phyloP scores from a whole-genome alignment of 305 asterid species.

The Petunia hybrid region DNA sequence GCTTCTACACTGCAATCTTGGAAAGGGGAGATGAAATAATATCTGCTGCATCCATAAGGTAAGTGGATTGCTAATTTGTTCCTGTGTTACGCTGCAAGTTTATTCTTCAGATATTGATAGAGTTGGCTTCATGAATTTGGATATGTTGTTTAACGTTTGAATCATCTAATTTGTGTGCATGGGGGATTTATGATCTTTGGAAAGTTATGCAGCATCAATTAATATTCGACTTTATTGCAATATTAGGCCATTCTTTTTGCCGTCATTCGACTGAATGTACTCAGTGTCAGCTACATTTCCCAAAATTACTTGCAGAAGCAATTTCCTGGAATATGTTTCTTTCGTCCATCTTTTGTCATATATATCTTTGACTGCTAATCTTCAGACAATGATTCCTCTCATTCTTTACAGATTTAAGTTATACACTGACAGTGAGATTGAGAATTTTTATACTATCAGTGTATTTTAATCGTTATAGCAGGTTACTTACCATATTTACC shows the following conservation, averaged over 20 bases:
- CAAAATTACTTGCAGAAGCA: not conserved
- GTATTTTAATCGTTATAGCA: too few relatives aligned
- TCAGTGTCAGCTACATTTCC: constrained; percentile 26
- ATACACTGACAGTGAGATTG: too few relatives aligned
- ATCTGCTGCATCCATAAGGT: constrained; percentile 95
- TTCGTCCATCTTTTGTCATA: not conserved
- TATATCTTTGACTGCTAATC: not conserved
- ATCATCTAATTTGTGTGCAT: not conserved
- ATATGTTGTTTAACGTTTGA: constrained; percentile 12
- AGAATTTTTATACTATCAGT: too few relatives aligned
- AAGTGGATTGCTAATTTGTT: constrained; percentile 21
- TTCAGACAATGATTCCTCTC: not conserved
- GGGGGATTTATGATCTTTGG: constrained; percentile 21
- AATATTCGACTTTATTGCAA: constrained; percentile 1
- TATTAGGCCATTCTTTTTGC: constrained; percentile 22
- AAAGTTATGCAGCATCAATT: not conserved
- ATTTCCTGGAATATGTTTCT: not conserved
- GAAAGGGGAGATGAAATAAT: constrained; percentile 94
- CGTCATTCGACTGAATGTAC: not conserved
- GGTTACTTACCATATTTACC: too few relatives aligned
- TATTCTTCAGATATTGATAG: constrained; percentile 21
- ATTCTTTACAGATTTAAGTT: too few relatives aligned
- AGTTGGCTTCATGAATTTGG: constrained; percentile 20
- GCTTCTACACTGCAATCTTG: constrained; percentile 87
- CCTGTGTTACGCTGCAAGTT: not conserved